A percentile compares a stretch with the other conserved stretches of the same genome.
Conservation (phyloP, 768 basidiomycete species). For the Pisolithus microcarpus region DNA sequence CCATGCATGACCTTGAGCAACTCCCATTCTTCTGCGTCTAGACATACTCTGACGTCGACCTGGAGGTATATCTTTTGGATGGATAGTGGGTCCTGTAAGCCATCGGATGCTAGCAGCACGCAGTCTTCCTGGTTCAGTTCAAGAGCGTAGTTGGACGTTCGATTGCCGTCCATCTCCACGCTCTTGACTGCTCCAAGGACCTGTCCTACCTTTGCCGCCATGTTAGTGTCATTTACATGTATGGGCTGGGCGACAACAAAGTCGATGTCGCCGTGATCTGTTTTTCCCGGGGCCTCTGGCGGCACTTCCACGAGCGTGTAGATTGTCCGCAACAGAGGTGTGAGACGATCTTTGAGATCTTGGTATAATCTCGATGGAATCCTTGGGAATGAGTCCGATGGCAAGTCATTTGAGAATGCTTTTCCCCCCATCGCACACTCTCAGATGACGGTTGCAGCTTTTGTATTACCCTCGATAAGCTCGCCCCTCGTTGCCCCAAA, state of each 20-base stretch:
- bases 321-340: slow-evolving; percentile 35
- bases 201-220: slow-evolving; percentile 31
- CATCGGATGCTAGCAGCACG: not conserved
- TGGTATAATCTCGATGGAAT: slow-evolving; percentile 51
- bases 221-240: slow-evolving; percentile 14
- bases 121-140: slow-evolving; percentile 34
- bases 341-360: slow-evolving; percentile 40
- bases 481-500: not conserved
- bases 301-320: slow-evolving; percentile 51
- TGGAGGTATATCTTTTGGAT: slow-evolving; percentile 30
- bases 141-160: slow-evolving; percentile 61
- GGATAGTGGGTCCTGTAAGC: not conserved
- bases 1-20: slow-evolving; percentile 49
- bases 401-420: slow-evolving; percentile 47
- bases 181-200: slow-evolving; percentile 43
- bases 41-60: slow-evolving; percentile 60
- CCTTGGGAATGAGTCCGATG: slow-evolving; percentile 48
- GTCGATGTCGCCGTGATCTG: slow-evolving; percentile 64
- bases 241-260: slow-evolving; percentile 50
- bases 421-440: slow-evolving; percentile 58
- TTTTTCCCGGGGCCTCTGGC: slow-evolving; percentile 57
- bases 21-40: slow-evolving; percentile 42
- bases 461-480: not conserved
- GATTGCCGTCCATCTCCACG: slow-evolving; percentile 42
- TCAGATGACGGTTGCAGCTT: not conserved